Evolutionary conservation across 345 rosid genomes (phyloP), one percentile per base, ranked within the genome.

Genomic region (Eucalyptus pauciflora): DNA sequence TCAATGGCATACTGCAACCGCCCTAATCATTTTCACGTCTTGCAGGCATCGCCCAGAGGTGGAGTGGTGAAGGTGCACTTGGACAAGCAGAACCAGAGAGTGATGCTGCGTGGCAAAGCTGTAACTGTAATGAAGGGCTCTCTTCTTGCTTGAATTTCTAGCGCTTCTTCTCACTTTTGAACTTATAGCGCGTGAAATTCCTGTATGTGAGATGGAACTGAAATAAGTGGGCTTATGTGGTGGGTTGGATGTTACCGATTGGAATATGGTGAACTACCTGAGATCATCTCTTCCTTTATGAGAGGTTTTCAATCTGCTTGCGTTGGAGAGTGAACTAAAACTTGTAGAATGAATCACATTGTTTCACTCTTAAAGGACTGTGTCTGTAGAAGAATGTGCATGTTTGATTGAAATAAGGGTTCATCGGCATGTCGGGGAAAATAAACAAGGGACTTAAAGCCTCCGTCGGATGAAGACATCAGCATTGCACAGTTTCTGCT

Each of bases 61-160:
- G 99, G 97, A 87, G 91, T 89, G 3, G 45, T 97, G 89, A 91
- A 81, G 87, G 87, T 96, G 90, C 94, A 94, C 88, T 41, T 95
- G 20, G 95, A 96, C 37, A 88, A 92, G 92, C 91, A 88, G 88
- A 93, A 76, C 50, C 92, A 92, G 87, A 92, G 98, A 86, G 96
- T 97, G 91, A 87, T 92, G 87, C 92, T 97, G 85, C 94, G 91
- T 45, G 97, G 99, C 62, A 94, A 94, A 89, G 95, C 98, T 45
- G 92, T 94, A 9, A 93, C 92, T 83, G 93, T 95, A 41, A 97
- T 95, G 97, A 92, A 93, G 90, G 97, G 99, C 89, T 91, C 91
- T 89, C 85, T 95, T 87, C 88, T 95, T 52, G 97, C 92, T 85
- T 97, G 91, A 90, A 90, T 41, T 50, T 46, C 52, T 20, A 25